Evolutionary conservation across 768 basidiomycete species (phyloP).

Genomic region (Exsudoporus frostii): DNA sequence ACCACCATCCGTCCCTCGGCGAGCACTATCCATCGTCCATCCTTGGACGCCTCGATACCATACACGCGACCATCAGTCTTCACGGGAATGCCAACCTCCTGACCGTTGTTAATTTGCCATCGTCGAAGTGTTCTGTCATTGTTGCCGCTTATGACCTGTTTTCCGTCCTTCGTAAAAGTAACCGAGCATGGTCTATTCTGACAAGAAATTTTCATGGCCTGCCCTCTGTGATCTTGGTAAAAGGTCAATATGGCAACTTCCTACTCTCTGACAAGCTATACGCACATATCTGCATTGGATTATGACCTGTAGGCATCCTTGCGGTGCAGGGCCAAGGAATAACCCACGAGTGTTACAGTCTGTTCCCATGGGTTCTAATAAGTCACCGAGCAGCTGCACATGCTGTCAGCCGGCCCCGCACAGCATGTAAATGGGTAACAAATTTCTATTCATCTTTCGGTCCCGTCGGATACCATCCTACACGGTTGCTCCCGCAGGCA

Average conservation of each 20-base stretch:
- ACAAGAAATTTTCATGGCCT: background rate
- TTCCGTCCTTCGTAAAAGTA: background rate
- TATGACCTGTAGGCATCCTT: background rate
- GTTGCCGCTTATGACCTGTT: background rate
- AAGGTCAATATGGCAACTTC: background rate
- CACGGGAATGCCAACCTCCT: background rate
- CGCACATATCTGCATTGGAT: background rate
- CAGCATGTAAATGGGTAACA: too few relatives aligned
- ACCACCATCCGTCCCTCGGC: background rate
- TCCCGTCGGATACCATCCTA: too few relatives aligned
- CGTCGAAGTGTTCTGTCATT: background rate
- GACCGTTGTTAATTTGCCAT: background rate
- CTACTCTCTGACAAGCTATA: background rate
- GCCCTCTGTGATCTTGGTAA: background rate
- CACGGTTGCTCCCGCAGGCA: too few relatives aligned
- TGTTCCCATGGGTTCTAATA: background rate
- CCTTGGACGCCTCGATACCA: background rate
- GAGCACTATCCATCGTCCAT: background rate
- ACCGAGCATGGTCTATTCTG: background rate
- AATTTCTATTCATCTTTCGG: too few relatives aligned
- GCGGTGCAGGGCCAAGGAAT: background rate
- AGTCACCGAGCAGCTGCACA: too few relatives aligned
- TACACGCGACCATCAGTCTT: background rate
- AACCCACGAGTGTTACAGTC: background rate
- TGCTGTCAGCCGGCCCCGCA: too few relatives aligned